Conservation (phyloP, 2,329 filamentous ascomycete species). For the Beauveria rudraprayagi region DNA sequence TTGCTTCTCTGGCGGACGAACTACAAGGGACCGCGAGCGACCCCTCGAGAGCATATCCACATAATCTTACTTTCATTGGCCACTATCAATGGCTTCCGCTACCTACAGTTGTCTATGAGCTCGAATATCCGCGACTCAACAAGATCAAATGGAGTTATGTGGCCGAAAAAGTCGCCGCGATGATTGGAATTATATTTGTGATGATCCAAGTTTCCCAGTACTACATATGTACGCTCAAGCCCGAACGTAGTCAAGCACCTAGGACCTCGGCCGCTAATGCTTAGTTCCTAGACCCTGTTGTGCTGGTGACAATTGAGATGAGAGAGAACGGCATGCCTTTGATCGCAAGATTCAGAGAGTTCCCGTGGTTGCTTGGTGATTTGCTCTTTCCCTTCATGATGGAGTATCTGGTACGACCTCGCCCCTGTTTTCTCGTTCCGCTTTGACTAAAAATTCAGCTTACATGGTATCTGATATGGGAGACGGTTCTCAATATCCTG, state of each 20-base stretch:
- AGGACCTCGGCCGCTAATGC: conserved; percentile 4
- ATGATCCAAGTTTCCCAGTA: conserved; percentile 74
- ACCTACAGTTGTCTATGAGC: conserved; percentile 71
- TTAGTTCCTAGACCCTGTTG: conserved; percentile 49
- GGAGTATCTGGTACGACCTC: conserved; percentile 52
- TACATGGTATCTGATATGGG: conserved; percentile 77
- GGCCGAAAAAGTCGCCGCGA: conserved; percentile 61
- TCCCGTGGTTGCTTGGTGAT: conserved; percentile 68
- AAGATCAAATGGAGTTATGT: conserved; percentile 68
- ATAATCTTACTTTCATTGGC: conserved; percentile 57
- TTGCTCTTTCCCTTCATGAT: conserved; percentile 72
- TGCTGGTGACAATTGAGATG: conserved; percentile 57
- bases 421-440: background rate
- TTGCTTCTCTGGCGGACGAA: conserved; percentile 56
- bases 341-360: conserved; percentile 52
- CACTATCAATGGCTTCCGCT: conserved; percentile 67
- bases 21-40: conserved; percentile 53
- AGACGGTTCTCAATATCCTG: conserved; percentile 64
- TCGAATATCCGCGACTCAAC: conserved; percentile 64
- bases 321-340: conserved; percentile 58
- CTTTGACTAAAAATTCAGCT: conserved; percentile 30
- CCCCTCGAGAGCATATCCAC: conserved; percentile 49
- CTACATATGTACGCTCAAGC: conserved; percentile 48
- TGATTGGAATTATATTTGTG: conserved; percentile 64
- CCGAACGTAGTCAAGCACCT: background rate